A percentile compares a stretch with the other conserved stretches of the same genome.
phyloP scores from a whole-genome alignment of 345 rosid genomes.

The Eucalyptus grandis region DNA sequence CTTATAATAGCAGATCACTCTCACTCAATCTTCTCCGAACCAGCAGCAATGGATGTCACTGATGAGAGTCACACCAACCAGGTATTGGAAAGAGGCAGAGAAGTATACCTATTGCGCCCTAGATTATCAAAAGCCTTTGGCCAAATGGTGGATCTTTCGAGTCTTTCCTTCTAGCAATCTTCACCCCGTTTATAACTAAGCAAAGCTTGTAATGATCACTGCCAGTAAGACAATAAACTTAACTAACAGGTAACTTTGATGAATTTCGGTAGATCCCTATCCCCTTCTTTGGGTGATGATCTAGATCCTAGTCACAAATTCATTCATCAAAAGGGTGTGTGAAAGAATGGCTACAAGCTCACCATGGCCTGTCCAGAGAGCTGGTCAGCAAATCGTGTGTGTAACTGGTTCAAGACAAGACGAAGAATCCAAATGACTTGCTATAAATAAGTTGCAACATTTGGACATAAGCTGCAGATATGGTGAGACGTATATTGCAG shows the following conservation, averaged over 20 bases:
- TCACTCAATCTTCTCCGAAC: not conserved
- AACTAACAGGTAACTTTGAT: not conserved
- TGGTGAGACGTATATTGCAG: not conserved
- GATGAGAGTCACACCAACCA: not conserved
- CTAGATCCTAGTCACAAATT: not conserved
- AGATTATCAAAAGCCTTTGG: not conserved
- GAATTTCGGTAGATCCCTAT: not conserved
- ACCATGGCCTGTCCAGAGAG: not conserved
- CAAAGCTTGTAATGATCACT: not conserved
- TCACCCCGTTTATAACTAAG: not conserved
- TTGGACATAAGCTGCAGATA: not conserved
- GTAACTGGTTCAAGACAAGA: not conserved
- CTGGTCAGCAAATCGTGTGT: not conserved
- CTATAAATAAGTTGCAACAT: not conserved
- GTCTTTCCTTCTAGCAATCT: not conserved
- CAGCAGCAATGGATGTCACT: not conserved
- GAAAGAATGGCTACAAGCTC: not conserved
- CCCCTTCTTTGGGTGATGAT: not conserved
- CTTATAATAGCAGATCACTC: not conserved
- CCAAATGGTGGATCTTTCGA: not conserved
- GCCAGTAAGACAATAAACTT: not conserved
- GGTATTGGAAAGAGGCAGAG: not conserved
- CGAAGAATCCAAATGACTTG: not conserved
- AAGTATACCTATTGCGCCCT: not conserved
- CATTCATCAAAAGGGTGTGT: not conserved